phyloP scores from a whole-genome alignment of 305 asterid genomes.

The Fraxinus baroniana region DNA sequence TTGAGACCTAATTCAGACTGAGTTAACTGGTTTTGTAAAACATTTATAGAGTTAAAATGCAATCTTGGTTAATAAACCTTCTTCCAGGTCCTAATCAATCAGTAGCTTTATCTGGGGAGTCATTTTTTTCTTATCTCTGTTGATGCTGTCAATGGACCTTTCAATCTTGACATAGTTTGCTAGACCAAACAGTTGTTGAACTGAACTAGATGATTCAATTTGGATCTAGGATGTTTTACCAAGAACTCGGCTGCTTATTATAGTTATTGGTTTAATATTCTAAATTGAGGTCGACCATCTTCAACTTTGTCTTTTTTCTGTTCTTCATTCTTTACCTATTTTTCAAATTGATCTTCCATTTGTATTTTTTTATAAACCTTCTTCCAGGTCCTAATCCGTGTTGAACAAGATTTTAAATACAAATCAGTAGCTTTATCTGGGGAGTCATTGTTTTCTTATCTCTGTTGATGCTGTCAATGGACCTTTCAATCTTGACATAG shows the following conservation, averaged over 20 bases:
- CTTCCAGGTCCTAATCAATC: background rate
- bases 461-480: background rate
- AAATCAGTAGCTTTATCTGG: background rate
- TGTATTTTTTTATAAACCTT: too few species aligned
- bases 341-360: too few species aligned
- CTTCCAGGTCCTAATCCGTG: background rate
- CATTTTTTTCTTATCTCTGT: background rate
- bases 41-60: background rate
- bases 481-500: background rate
- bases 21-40: background rate
- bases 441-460: background rate
- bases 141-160: background rate
- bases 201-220: background rate
- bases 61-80: background rate
- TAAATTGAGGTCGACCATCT: too few species aligned
- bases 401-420: background rate
- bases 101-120: background rate
- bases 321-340: too few species aligned
- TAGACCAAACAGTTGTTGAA: background rate
- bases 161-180: background rate
- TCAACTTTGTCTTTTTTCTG: too few species aligned
- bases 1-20: background rate
- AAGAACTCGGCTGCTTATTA: background rate
- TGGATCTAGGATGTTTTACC: background rate
- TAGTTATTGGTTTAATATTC: too few species aligned